Percentiles rank a stretch among this genome's conserved stretches.
These are phyloP conservation scores for Pseudocercospora macadamiae DNA, from an alignment of 2,329 filamentous ascomycete species.

Conservation along the genomic window DNA sequence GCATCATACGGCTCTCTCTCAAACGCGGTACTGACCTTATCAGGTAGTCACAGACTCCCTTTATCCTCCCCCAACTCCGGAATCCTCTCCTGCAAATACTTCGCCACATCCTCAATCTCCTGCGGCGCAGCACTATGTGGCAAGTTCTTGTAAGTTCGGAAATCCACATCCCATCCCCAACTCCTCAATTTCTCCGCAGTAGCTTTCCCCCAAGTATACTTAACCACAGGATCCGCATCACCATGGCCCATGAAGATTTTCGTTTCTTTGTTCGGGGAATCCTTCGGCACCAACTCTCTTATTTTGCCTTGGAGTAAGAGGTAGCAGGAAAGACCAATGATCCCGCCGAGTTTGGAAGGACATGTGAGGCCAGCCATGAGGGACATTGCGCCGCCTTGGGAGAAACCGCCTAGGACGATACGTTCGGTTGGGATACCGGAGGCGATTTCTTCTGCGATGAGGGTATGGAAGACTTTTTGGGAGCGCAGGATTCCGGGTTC, in stretches of 20 bases:
- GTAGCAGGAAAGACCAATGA: constrained; percentile 84
- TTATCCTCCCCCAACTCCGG: constrained; percentile 48
- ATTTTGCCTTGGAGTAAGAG: constrained; percentile 71
- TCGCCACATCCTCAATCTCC: constrained; percentile 82
- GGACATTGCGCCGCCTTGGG: constrained; percentile 84
- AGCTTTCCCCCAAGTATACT: constrained; percentile 66
- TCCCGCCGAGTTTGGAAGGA: constrained; percentile 76
- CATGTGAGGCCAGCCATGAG: constrained; percentile 78
- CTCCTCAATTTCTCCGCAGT: constrained; percentile 69
- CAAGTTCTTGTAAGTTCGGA: constrained; percentile 77
- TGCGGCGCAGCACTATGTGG: constrained; percentile 74
- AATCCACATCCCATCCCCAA: constrained; percentile 72
- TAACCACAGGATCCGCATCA: constrained; percentile 73
- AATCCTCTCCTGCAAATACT: constrained; percentile 58
- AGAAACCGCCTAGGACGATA: constrained; percentile 85
- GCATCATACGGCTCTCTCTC: constrained; percentile 35
- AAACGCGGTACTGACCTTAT: constrained; percentile 16
- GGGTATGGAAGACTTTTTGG: constrained; percentile 72
- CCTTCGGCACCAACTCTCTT: constrained; percentile 58
- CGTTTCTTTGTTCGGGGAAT: constrained; percentile 59
- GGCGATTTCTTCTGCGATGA: constrained; percentile 80
- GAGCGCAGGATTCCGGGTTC: constrained; percentile 74
- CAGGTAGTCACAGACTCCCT: constrained; percentile 34
- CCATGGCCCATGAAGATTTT: constrained; percentile 91
- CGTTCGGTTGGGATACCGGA: constrained; percentile 79